Evolutionary conservation across 148 eudicot genomes (phyloP), one percentile per base, ranked within the genome.

Genomic region (Nepenthes mirabilis): DNA sequence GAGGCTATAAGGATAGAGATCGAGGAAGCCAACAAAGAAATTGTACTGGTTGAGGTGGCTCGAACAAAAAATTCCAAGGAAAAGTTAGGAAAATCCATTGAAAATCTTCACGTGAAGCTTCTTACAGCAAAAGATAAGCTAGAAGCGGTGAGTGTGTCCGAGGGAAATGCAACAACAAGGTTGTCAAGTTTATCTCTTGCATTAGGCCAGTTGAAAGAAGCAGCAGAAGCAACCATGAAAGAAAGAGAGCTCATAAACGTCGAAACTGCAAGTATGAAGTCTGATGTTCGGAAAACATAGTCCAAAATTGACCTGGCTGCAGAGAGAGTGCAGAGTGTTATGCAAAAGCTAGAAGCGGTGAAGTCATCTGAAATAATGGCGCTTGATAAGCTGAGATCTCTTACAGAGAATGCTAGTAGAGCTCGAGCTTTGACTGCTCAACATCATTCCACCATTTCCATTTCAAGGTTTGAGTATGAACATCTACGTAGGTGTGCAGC

Each of bases 401-500:
- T 81, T 1, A 67, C 70, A n/a, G 90, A 94, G 60, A 74, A 62
- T 6, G 63, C 77, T 32, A 77, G 75, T 72, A 68, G 68, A 65
- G 57, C 63, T 47, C 79, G 99, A 75, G 88, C 78, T 68, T 77
- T 68, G n/a, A 57, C 65, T 52, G 69, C 84, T 47, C 71, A 65
- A 47, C 57, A 69, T 32, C 77, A 69, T 61, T 65, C 88, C 11
- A 82, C 66, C 1, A 86, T 94, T 49, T 77, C 80, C 1, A 82
- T 94, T 64, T 84, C 97, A 11, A 86, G 58, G 57, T 86, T 82
- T 59, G 99, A 94, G 72, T 86, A 84, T 11, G 87, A 84, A 60
- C 89, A 94, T 72, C 75, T 94, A 59, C 77, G 58, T 37, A 83
- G 84, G 33, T 64, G 68, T 66, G 97, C 97, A 43, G 73, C 33